A percentile compares a stretch with the other conserved stretches of the same genome.
phyloP scores from a whole-genome alignment of 2,329 filamentous ascomycete species.

The Raffaelea albimanens region DNA sequence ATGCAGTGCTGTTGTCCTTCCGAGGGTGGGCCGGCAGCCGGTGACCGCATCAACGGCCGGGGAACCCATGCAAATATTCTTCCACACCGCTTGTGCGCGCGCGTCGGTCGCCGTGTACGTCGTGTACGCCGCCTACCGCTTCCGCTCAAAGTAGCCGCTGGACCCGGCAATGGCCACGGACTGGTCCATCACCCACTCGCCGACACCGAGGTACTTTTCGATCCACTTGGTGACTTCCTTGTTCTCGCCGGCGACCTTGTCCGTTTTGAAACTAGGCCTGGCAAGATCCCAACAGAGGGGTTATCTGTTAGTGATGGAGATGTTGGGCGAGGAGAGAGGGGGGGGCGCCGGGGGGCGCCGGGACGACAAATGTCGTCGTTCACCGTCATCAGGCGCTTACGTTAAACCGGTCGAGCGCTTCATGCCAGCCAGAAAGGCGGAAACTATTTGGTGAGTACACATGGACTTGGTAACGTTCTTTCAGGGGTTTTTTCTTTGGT shows the following conservation, averaged over 20 bases:
- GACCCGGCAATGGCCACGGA: slow-evolving; percentile 85
- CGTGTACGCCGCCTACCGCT: slow-evolving; percentile 41
- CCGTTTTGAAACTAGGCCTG: slow-evolving; percentile 76
- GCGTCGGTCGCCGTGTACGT: too few relatives aligned
- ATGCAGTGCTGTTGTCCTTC: too few relatives aligned
- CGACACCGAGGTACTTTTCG: slow-evolving; percentile 85
- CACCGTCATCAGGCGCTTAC: slow-evolving; percentile 49
- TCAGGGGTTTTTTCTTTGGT: too few relatives aligned
- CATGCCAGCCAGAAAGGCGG: slow-evolving; percentile 91
- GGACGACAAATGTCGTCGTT: slow-evolving; percentile 5
- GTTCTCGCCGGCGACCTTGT: slow-evolving; percentile 69
- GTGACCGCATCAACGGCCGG: too few relatives aligned
- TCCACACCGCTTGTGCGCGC: too few relatives aligned
- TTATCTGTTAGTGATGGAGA: slow-evolving; percentile 30
- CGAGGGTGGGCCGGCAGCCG: too few relatives aligned
- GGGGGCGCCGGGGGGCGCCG: slow-evolving; percentile 16
- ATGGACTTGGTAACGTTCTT: too few relatives aligned
- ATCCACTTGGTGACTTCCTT: slow-evolving; percentile 82
- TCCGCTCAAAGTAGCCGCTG: slow-evolving; percentile 86
- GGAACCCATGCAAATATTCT: too few relatives aligned
- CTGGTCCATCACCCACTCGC: slow-evolving; percentile 98
- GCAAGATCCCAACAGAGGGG: slow-evolving; percentile 25
- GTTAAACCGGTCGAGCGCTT: slow-evolving; percentile 95
- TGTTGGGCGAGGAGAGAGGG: slow-evolving; percentile 6
- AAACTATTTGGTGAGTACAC: too few relatives aligned